Percentiles rank a stretch among this genome's conserved stretches.
phyloP scores from a whole-genome alignment of 2,329 filamentous ascomycete genomes.

The Colletotrichum endophyticum region DNA sequence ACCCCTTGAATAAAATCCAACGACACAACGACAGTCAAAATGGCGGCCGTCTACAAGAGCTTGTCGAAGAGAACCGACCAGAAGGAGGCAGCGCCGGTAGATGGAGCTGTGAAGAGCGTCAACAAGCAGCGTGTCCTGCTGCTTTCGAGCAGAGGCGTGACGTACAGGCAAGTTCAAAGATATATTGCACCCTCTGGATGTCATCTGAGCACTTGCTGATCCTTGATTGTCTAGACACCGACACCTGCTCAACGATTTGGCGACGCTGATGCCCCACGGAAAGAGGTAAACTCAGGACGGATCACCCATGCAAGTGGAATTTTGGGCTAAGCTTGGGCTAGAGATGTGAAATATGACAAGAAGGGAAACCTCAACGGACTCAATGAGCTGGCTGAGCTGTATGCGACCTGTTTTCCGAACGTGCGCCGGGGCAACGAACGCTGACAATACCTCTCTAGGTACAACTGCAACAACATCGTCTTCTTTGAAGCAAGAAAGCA shows the following conservation, averaged over 20 bases:
- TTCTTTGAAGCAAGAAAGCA: conserved; percentile 97
- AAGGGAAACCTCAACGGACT: conserved; percentile 87
- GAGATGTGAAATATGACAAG: conserved; percentile 89
- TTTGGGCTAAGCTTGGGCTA: neutral
- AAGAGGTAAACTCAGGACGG: conserved; percentile 58
- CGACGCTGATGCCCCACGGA: conserved; percentile 89
- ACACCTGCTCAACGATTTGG: conserved; percentile 89
- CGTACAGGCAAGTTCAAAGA: conserved; percentile 67
- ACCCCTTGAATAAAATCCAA: neutral
- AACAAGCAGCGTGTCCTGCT: conserved; percentile 84
- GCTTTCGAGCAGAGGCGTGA: conserved; percentile 90
- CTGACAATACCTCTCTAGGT: neutral
- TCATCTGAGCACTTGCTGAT: neutral
- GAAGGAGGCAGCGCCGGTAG: conserved; percentile 53
- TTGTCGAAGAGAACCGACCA: conserved; percentile 64
- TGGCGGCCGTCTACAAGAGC: conserved; percentile 79
- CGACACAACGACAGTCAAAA: conserved; percentile 37
- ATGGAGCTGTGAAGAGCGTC: conserved; percentile 52
- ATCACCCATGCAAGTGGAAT: neutral
- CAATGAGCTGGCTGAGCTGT: conserved; percentile 75
- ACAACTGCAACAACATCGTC: neutral
- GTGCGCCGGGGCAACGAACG: neutral
- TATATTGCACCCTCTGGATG: neutral
- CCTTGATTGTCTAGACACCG: conserved; percentile 69
- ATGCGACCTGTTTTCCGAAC: conserved; percentile 38